Evolutionary conservation across 2,329 filamentous ascomycete genomes (phyloP), one percentile per base, ranked within the genome.

Genomic region (Scytalidium sp.): DNA sequence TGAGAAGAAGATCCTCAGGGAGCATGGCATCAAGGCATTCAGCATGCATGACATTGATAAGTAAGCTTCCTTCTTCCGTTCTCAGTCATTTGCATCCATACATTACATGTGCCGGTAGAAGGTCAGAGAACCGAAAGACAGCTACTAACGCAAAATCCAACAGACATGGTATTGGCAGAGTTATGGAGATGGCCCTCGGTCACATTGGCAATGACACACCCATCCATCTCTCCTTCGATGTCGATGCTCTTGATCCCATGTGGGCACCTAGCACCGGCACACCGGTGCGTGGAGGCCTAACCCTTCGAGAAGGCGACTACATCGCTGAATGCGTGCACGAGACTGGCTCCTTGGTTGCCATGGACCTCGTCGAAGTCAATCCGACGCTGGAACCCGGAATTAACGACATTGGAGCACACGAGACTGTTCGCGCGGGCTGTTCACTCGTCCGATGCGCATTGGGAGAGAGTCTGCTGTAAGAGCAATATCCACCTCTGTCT

Each of bases 1-100:
- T 40, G 94, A 99, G 84, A 97, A 97, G 85, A 81, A 84, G 73
- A 89, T 97, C 53, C 75, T 99, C 56, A 80, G 86, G 50, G 90
- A 97, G 58, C 77, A 97, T 64, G 86, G 87, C 40, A 94, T 99
- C 75, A 93, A 90, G 76, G 93, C 93, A 3, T 99, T 97, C 65
- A 93, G 87, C 73, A 99, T 99, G 94, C 94, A 96, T 67, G 94
- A 99, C 67, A 88, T 99, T 69, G 94, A 99, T 71, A 80, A 83
- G 87, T 90, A 75, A 62, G 79, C 66, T 45, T 20, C 8, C 25
- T 17, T 19, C 42, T 21, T 13, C 6, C 15, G 10, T 32, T 45
- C 44, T n/a, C 41, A 22, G 13, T 25, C 25, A 27, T 27, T 27
- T 27, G 25, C 7, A 13, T 27, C 13, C 13, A 13, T 27, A 27